Conservation (phyloP, 2,329 filamentous ascomycete species). For the Neonectria magnoliae region DNA sequence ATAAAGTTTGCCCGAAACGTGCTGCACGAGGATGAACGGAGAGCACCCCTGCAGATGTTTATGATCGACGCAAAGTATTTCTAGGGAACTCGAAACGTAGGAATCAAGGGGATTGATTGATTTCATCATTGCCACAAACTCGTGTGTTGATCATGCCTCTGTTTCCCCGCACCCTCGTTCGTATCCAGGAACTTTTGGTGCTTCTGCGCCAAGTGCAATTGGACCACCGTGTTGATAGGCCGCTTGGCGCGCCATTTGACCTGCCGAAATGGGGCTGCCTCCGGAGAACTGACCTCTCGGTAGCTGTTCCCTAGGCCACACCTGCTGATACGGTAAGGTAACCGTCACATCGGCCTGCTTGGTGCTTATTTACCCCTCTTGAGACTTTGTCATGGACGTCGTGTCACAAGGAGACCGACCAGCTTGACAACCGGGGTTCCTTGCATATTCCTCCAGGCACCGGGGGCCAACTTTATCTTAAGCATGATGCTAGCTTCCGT, state of each 20-base stretch:
- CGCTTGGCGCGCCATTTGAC: constrained; percentile 3
- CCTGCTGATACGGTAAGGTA: not conserved
- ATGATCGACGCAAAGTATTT: no score
- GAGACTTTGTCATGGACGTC: not conserved
- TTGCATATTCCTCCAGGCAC: constrained; percentile 9
- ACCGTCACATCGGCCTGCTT: not conserved
- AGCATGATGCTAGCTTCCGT: not conserved
- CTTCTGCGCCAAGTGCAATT: not conserved
- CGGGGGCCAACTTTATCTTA: constrained; percentile 5
- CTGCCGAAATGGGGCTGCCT: constrained; percentile 7
- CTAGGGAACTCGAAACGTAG: no score
- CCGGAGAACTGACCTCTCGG: not conserved
- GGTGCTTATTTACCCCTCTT: constrained; percentile 8
- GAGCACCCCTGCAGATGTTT: no score
- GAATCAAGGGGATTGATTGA: no score
- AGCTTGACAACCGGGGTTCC: constrained; percentile 5
- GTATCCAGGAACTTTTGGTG: not conserved
- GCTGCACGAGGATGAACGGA: no score
- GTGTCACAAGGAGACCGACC: not conserved
- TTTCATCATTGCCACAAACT: no score
- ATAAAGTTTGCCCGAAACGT: no score
- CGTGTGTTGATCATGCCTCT: no score
- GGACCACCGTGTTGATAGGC: not conserved
- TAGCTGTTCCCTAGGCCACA: no score
- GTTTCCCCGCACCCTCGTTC: not conserved